Conservation (phyloP, 768 basidiomycete genomes). For the Mycena chlorophos region DNA sequence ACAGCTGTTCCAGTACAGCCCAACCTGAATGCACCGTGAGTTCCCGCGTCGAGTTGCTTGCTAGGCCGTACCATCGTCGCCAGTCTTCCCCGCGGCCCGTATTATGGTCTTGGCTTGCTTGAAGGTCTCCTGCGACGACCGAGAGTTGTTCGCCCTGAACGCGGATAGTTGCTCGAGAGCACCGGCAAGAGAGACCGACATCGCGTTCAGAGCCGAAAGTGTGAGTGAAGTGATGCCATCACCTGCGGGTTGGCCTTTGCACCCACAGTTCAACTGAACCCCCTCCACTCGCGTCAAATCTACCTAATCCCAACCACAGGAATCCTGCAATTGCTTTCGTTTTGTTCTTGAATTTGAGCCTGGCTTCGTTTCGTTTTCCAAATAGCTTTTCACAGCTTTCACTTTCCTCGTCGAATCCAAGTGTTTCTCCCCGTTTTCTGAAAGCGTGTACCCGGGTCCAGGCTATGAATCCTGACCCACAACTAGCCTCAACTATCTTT, state of each 20-base stretch:
- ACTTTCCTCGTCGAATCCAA: neutral
- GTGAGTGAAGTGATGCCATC: too few species aligned
- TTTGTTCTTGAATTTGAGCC: too few species aligned
- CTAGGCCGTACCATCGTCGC: slow-evolving; percentile 53
- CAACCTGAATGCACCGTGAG: slow-evolving; percentile 51
- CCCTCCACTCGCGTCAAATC: too few species aligned
- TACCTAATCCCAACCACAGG: too few species aligned
- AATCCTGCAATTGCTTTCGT: too few species aligned
- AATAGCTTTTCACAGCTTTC: too few species aligned
- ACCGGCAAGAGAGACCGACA: slow-evolving; percentile 42
- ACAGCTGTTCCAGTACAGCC: slow-evolving; percentile 79
- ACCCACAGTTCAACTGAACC: too few species aligned
- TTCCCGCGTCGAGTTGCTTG: neutral
- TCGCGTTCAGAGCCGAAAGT: too few species aligned
- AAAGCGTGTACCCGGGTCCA: neutral
- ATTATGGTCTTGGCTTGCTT: slow-evolving; percentile 53
- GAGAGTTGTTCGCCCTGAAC: slow-evolving; percentile 51
- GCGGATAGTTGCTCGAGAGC: slow-evolving; percentile 55
- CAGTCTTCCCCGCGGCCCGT: slow-evolving; percentile 45
- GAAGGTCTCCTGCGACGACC: slow-evolving; percentile 61
- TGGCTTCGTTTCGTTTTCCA: too few species aligned
- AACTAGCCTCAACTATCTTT: neutral
- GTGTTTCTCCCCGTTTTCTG: neutral
- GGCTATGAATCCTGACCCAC: neutral
- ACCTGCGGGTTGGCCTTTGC: too few species aligned